Base-by-base conservation (phyloP, 257 asterid genomes). In the Vinca minor region DNA sequence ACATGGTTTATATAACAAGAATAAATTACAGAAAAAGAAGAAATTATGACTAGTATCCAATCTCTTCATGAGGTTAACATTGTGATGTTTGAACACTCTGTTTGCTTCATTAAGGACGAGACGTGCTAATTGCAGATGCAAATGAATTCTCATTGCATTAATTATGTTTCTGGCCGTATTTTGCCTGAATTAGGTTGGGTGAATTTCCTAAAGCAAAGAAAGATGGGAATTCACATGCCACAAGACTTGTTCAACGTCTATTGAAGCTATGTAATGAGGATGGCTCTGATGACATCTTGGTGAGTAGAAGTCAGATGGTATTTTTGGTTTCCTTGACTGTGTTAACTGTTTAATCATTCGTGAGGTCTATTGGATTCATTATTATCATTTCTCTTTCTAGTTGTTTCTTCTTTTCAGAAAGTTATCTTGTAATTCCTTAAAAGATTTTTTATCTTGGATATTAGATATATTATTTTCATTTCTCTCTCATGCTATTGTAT, bases 131-230 rank as follows among this genome's bases (percentile, higher is more conserved):
- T 13, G 23, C 9, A 12, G 5, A 32, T 17, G 8, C 59, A 4
- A n/a, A 52, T 14, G 28, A 31, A 38, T 53, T 18, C 31, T 62
- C 41, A 12, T 38, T 15, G 48, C 13, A 60, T 12, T 31, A 34
- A 39, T 12, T 28, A 17, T 34, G 15, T 2, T 39, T 9, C 57
- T 25, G 23, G 14, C 12, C 41, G 4, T 26, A 67, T 48, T 66
- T 20, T 28, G n/a, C 66, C 65, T 77, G 66, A 60, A 66, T 71
- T 36, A 93, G 98, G 92, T 71, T 93, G 84, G 78, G 86, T 69
- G 83, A 81, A 63, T 87, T 80, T 73, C 80, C 88, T 46, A 85
- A 65, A 79, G 82, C 82, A 32, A 93, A 83, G 84, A 93, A 87
- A 74, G 98, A 89, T 72, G 98, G 82, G 56, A 77, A 77, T 53